These are phyloP conservation scores for Pyrus betulifolia DNA, from an alignment of 306 rosid species.

Conservation along the genomic window DNA sequence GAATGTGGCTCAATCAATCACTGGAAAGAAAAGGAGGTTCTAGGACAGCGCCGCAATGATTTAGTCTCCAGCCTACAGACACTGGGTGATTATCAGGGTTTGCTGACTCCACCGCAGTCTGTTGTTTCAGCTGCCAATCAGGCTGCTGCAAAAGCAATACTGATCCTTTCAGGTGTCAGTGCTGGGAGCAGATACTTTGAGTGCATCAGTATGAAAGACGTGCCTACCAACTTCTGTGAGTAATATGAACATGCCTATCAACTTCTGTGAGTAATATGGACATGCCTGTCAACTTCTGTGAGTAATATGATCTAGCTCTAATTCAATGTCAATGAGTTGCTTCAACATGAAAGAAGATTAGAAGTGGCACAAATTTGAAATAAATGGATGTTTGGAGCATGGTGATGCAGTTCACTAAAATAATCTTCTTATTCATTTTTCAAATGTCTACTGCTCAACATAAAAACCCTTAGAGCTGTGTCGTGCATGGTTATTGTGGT, in stretches of 20 bases:
- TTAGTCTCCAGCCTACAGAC: conserved; percentile 71
- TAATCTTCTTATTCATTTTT: background rate
- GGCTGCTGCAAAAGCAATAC: conserved; percentile 89
- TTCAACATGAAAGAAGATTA: background rate
- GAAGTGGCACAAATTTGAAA: background rate
- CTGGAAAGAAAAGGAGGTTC: conserved; percentile 54
- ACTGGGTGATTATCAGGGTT: conserved; percentile 77
- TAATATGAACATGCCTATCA: conserved; percentile 51
- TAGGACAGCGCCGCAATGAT: conserved; percentile 52
- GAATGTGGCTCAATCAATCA: conserved; percentile 33
- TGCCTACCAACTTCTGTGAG: conserved; percentile 78
- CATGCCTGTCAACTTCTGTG: conserved; percentile 68
- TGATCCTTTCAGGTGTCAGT: conserved; percentile 65
- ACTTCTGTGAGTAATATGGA: conserved; percentile 64
- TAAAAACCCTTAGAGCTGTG: background rate
- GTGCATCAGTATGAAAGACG: conserved; percentile 57
- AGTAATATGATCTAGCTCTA: conserved; percentile 29
- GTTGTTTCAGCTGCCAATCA: conserved; percentile 71
- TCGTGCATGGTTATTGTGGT: background rate
- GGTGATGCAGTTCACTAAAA: background rate
- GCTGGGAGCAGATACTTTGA: conserved; percentile 70
- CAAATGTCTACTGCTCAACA: background rate
- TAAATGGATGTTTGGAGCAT: background rate
- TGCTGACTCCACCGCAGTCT: conserved; percentile 76
- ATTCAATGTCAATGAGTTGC: background rate